Base-by-base conservation (phyloP, 345 rosid genomes). In the Clarkia xantiana region DNA sequence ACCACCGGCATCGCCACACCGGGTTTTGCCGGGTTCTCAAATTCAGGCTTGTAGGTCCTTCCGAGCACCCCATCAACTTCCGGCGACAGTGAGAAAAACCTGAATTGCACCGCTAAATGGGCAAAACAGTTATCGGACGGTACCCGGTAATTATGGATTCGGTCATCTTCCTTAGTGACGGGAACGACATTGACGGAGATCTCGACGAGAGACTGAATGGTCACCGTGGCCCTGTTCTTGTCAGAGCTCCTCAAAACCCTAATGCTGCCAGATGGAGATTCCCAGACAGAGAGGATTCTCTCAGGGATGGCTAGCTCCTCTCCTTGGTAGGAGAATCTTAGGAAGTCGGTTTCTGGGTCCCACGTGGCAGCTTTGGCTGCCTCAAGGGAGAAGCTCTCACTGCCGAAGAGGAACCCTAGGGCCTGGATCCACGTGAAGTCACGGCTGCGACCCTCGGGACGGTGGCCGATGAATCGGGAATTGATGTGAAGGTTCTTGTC, bases 361-460 rank as follows among this genome's bases (percentile, higher is more conserved):
- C 95, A 81, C 16, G 50, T 43, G 11, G 72, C 70, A 14, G 81
- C 54, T 62, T 47, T 56, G 0, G 69, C 58, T 34, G 87, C 91
- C 62, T 85, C 83, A 0, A 82, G 68, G 34, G 91, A 77, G 69
- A 82, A 79, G 11, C 61, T 61, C 40, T 70, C 57, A 4, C 82
- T 64, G 14, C 68, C 70, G 19, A 75, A 77, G 52, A 77, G 69
- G 16, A 83, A 22, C 3, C 93, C 87, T 0, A 76, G 49, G 55
- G 82, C 73, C 42, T 76, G 81, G 46, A 82, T 78, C 91, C 86
- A 82, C 3, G 91, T 78, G 60, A 69, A 78, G 67, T 82, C 86
- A 53, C 86, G 58, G 40, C 34, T 25, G 18, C 81, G 52, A 1
- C 74, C 78, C 14, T 60, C 61, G n/a, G 80, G 75, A 41, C 78